phyloP scores from a whole-genome alignment of 495 filamentous ascomycete species.

The Aspergillus egyptiacus region DNA sequence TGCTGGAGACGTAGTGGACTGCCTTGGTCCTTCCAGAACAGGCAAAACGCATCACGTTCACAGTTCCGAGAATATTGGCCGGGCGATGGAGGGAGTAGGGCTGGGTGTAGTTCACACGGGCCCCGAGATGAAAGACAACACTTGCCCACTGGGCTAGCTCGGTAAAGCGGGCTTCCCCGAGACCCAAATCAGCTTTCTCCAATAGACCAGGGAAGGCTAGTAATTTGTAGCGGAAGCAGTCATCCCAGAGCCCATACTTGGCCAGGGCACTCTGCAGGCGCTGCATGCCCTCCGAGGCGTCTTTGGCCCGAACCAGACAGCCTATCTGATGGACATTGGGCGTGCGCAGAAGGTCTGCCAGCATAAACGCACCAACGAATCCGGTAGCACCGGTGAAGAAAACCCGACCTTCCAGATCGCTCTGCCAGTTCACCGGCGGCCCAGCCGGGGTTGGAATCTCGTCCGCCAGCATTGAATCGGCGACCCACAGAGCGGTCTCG shows the following conservation, averaged over 20 bases:
- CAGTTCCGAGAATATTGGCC: constrained; percentile 19
- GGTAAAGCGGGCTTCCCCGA: neutral
- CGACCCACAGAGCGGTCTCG: neutral
- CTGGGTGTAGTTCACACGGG: constrained; percentile 19
- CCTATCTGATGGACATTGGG: constrained; percentile 9
- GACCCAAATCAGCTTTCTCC: neutral
- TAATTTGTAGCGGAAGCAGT: neutral
- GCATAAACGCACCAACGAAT: constrained; percentile 9
- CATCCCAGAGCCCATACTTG: neutral
- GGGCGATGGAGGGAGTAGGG: constrained; percentile 16
- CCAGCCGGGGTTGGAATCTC: neutral
- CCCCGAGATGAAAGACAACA: constrained; percentile 16
- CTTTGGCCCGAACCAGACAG: constrained; percentile 9
- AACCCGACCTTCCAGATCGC: constrained; percentile 5
- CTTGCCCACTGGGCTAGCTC: constrained; percentile 9
- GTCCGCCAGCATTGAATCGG: neutral
- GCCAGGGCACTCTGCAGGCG: neutral
- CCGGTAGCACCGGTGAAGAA: constrained; percentile 17
- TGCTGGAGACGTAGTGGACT: constrained; percentile 20
- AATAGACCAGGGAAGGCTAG: constrained; percentile 3
- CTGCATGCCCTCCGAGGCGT: neutral
- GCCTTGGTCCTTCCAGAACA: constrained; percentile 11
- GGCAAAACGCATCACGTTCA: constrained; percentile 15
- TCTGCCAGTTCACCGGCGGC: constrained; percentile 2
- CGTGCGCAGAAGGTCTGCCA: neutral